Evolutionary conservation across 106 monocot species (phyloP).

Genomic region (Dendrobium chrysotoxum): DNA sequence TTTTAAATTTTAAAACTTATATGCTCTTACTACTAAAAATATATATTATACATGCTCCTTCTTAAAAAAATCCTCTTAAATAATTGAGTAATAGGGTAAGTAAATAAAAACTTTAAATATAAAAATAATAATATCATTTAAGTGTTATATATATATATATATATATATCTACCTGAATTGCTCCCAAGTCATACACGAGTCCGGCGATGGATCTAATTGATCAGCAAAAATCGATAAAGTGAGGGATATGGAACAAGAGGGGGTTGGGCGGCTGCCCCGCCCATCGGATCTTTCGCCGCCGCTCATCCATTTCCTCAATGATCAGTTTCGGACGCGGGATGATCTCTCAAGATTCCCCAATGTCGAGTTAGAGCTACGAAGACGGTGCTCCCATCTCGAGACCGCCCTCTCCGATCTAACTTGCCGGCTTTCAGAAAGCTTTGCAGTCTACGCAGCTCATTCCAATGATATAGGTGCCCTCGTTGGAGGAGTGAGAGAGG

Average conservation of each 20-base stretch:
- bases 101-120: no score
- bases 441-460: conserved; percentile 30
- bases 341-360: conserved; percentile 31
- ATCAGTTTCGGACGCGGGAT: conserved; percentile 22
- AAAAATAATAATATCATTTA: no score
- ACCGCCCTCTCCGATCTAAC: conserved; percentile 34
- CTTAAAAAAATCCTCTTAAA: no score
- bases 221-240: conserved; percentile 14
- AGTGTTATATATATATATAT: no score
- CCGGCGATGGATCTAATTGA: not conserved
- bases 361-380: conserved; percentile 41
- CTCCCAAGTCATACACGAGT: no score
- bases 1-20: no score
- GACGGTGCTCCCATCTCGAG: conserved; percentile 62
- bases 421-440: conserved; percentile 26
- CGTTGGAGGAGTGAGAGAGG: conserved; percentile 27
- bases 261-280: conserved; percentile 20
- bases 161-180: no score
- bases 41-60: no score
- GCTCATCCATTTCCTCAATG: conserved; percentile 40
- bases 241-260: conserved; percentile 20
- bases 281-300: conserved; percentile 30
- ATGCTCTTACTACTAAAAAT: no score
- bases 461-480: conserved; percentile 20
- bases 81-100: no score